A percentile compares a stretch with the other conserved stretches of the same genome.
phyloP scores from a whole-genome alignment of 768 basidiomycete species.

The Leccinellum albellum region DNA sequence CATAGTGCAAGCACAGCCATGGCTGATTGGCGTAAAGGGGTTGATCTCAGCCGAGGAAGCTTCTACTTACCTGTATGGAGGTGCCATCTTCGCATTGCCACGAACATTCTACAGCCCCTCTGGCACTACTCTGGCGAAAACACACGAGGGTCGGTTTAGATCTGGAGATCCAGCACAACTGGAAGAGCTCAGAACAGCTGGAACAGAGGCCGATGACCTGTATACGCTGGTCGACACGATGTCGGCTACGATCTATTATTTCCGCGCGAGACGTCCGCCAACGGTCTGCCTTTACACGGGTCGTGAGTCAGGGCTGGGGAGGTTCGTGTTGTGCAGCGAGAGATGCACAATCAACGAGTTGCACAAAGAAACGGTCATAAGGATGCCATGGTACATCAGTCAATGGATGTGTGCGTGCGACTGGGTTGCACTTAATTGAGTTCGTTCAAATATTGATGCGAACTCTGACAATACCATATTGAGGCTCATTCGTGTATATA shows the following conservation, averaged over 20 bases:
- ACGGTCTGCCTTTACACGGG: slow-evolving; percentile 24
- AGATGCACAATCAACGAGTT: slow-evolving; percentile 17
- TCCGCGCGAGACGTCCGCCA: slow-evolving; percentile 19
- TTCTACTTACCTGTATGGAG: slow-evolving; percentile 14
- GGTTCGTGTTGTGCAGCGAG: slow-evolving; percentile 22
- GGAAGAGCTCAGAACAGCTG: neutral
- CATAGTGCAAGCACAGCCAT: slow-evolving; percentile 15
- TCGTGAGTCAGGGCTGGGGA: slow-evolving; percentile 18
- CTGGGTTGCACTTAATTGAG: slow-evolving; percentile 21
- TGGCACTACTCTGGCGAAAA: slow-evolving; percentile 12
- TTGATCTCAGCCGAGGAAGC: slow-evolving; percentile 22
- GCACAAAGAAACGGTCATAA: slow-evolving; percentile 24
- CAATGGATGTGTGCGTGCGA: slow-evolving; percentile 19
- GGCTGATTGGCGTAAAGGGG: slow-evolving; percentile 25
- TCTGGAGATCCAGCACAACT: slow-evolving; percentile 15
- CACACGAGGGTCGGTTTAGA: slow-evolving; percentile 10
- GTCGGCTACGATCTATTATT: slow-evolving; percentile 23
- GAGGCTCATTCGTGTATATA: too few species aligned
- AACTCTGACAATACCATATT: too few species aligned
- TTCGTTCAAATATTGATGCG: too few species aligned
- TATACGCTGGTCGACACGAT: slow-evolving; percentile 24
- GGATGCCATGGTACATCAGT: slow-evolving; percentile 21
- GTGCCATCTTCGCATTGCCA: slow-evolving; percentile 3
- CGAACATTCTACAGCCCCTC: slow-evolving; percentile 16
- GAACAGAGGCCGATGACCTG: slow-evolving; percentile 1